Percentiles rank a stretch among this genome's conserved stretches.
These are phyloP conservation scores for Neurospora crassa DNA, from an alignment of 2,329 filamentous ascomycete genomes.

Conservation along the genomic window DNA sequence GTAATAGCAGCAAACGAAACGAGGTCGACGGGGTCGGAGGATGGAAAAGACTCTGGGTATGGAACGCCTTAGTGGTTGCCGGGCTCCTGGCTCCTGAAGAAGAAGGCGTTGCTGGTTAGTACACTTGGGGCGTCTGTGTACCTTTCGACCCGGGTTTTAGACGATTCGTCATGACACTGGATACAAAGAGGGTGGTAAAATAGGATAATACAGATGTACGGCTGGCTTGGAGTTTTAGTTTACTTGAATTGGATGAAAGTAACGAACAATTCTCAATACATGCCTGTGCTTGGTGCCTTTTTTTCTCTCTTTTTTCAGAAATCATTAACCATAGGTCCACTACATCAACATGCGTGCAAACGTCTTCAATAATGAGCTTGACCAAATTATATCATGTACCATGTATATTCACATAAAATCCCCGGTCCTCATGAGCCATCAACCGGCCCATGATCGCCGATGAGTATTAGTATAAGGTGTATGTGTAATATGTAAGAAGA, in stretches of 20 bases:
- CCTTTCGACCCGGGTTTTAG: not conserved
- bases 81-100: not conserved
- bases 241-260: not conserved
- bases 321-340: not conserved
- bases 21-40: slow-evolving; percentile 8
- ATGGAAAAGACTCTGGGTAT: slow-evolving; percentile 18
- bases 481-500: not conserved
- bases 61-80: slow-evolving; percentile 15
- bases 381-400: not conserved
- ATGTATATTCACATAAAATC: not conserved
- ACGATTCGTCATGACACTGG: not conserved
- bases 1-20: slow-evolving; percentile 13
- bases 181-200: not conserved
- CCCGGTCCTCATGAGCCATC: not conserved
- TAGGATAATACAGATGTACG: not conserved
- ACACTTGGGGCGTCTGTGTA: not conserved
- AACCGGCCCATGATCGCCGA: not conserved
- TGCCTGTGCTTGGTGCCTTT: not conserved
- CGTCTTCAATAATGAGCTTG: not conserved
- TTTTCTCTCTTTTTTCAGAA: no score
- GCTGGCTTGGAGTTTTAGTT: not conserved
- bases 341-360: not conserved
- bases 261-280: not conserved
- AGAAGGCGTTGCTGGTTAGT: not conserved
- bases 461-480: not conserved